Evolutionary conservation across 139 green algal genomes (phyloP), one percentile per base, ranked within the genome.

Genomic region (Coccomyxa sp.): DNA sequence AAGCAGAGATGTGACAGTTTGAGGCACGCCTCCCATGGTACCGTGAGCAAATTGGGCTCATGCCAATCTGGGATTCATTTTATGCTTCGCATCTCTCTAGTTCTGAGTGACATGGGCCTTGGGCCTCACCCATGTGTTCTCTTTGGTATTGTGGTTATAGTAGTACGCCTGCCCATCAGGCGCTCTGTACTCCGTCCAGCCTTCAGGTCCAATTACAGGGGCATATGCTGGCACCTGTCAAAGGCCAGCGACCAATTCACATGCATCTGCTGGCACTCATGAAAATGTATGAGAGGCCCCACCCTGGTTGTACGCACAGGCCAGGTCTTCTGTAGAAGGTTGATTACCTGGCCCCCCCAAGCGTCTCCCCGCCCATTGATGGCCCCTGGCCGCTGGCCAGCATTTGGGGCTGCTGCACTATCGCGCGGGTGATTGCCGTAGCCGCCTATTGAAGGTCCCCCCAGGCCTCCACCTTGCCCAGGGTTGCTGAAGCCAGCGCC

Each of bases 121-220:
- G 38, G 51, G 74, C 67, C 38, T 76, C 67, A 75, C 87, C 90
- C 90, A 93, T 67, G 88, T 85, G 28, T 88, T 93, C 17, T 86
- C 82, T 30, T 82, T 85, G 10, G 74, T 83, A 25, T 87, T 81
- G 28, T 90, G 84, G 80, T 96, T 93, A 84, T 95, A 91, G 84
- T 93, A 96, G 82, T 96, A 96, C 0, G 87, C 83, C 89, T 96
- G 91, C 15, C 90, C 89, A 27, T 84, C 82, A 10, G 17, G 82
- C 18, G 82, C 80, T 15, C 67, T 68, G 79, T 95, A 95, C 83
- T 92, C 90, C 11, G 90, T 88, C 93, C 93, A 97, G 31, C 90
- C 93, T 79, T 93, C 90, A 4, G 93, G 93, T 17, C 93, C 93
- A 13, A 78, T 45, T 51, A 95, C 84, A 16, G 91, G 92, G 18